phyloP scores from a whole-genome alignment of 805 yeast genomes.

The Pichia kluyveri region DNA sequence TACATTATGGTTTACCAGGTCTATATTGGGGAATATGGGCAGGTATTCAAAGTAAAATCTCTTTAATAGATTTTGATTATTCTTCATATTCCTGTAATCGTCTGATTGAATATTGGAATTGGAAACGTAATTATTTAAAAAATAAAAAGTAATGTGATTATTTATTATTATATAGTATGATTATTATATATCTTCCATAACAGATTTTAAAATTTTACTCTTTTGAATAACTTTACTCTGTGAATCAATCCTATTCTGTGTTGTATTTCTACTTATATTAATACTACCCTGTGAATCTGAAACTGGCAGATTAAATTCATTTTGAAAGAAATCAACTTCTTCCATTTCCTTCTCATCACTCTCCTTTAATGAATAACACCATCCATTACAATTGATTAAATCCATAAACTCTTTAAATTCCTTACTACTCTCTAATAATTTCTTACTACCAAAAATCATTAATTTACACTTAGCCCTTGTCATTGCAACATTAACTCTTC shows the following conservation, averaged over 20 bases:
- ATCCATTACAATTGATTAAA: constrained; percentile 44
- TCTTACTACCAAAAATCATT: constrained; percentile 70
- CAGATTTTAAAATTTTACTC: constrained; percentile 5
- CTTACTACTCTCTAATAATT: constrained; percentile 44
- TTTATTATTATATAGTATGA: not conserved
- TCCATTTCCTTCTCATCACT: constrained; percentile 26
- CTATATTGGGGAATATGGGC: constrained; percentile 86
- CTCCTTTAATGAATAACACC: constrained; percentile 54
- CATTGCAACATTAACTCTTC: constrained; percentile 89
- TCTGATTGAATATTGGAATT: constrained; percentile 57
- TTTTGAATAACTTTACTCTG: constrained; percentile 2
- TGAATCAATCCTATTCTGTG: not conserved
- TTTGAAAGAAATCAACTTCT: not conserved
- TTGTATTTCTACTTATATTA: no score
- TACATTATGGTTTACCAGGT: constrained; percentile 73
- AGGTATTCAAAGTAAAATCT: constrained; percentile 59
- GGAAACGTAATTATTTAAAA: constrained; percentile 37
- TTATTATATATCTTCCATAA: constrained; percentile 1
- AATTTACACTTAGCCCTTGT: constrained; percentile 84
- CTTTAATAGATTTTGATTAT: constrained; percentile 67
- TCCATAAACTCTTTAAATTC: constrained; percentile 53
- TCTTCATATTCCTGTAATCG: constrained; percentile 49
- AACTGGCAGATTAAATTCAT: not conserved
- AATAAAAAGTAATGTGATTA: not conserved
- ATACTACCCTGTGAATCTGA: not conserved